phyloP scores from a whole-genome alignment of 495 filamentous ascomycete genomes.

The Penicillium herquei region DNA sequence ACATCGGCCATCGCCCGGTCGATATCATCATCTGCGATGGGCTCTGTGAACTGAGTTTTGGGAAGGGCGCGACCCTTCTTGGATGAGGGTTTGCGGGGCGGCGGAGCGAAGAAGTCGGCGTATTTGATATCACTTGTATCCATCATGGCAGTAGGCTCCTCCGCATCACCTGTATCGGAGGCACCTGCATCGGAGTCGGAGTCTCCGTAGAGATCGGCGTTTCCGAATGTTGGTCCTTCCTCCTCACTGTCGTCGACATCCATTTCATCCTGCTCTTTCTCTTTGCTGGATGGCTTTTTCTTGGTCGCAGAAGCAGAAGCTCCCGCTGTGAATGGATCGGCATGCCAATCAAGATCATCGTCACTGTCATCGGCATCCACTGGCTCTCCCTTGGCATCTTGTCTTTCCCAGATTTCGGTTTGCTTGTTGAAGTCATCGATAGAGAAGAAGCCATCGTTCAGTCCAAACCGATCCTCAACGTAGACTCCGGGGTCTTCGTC shows the following conservation, averaged over 20 bases:
- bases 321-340: slow-evolving; percentile 55
- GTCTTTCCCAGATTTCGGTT: slow-evolving; percentile 79
- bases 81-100: slow-evolving; percentile 64
- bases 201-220: slow-evolving; percentile 60
- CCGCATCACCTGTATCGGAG: slow-evolving; percentile 36
- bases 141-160: slow-evolving; percentile 49
- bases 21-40: slow-evolving; percentile 58
- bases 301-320: slow-evolving; percentile 16
- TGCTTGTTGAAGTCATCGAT: slow-evolving; percentile 97
- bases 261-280: slow-evolving; percentile 26
- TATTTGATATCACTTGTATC: slow-evolving; percentile 88
- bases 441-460: slow-evolving; percentile 97
- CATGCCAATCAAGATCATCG: slow-evolving; percentile 86
- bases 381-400: slow-evolving; percentile 67
- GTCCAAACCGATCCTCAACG: slow-evolving; percentile 58
- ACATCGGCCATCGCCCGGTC: slow-evolving; percentile 88
- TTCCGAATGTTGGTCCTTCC: slow-evolving; percentile 74
- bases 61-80: slow-evolving; percentile 45
- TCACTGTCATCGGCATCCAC: slow-evolving; percentile 62
- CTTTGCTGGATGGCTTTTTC: slow-evolving; percentile 12
- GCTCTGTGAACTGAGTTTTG: slow-evolving; percentile 47
- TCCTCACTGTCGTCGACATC: slow-evolving; percentile 58
- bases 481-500: slow-evolving; percentile 44
- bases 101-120: slow-evolving; percentile 86
- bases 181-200: slow-evolving; percentile 56